Evolutionary conservation across 169 alveolate species (phyloP).

Genomic region (Plasmodium ovale): DNA sequence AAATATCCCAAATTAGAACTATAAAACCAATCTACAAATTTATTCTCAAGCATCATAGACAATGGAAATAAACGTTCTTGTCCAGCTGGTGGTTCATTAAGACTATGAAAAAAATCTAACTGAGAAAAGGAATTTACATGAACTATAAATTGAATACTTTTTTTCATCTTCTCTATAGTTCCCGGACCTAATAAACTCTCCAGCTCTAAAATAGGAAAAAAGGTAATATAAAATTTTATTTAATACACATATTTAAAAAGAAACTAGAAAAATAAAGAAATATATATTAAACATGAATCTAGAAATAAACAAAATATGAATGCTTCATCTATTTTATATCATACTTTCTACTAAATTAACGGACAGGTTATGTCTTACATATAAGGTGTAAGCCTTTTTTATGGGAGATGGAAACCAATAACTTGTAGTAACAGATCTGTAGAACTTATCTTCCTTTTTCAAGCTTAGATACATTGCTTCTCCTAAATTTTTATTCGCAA

Average conservation of each 20-base stretch:
- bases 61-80: constrained; percentile 4
- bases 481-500: constrained; percentile 6
- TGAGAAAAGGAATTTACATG: constrained; percentile 61
- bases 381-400: constrained; percentile 50
- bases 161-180: constrained; percentile 47
- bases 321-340: neutral
- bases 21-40: constrained; percentile 10
- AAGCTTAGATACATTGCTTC: constrained; percentile 61
- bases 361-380: constrained; percentile 1
- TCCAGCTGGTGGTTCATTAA: constrained; percentile 46
- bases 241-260: neutral
- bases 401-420: constrained; percentile 52
- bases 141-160: neutral
- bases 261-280: neutral
- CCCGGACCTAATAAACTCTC: constrained; percentile 17
- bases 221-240: too few species aligned
- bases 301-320: constrained; percentile 6
- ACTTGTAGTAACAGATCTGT: constrained; percentile 13
- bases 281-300: neutral
- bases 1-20: constrained; percentile 10
- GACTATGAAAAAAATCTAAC: constrained; percentile 41
- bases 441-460: constrained; percentile 18
- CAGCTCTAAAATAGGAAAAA: constrained; percentile 37
- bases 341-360: constrained; percentile 34
- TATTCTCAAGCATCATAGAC: constrained; percentile 18